phyloP scores from a whole-genome alignment of 176 grass and related monocot species.

The Canna indica region DNA sequence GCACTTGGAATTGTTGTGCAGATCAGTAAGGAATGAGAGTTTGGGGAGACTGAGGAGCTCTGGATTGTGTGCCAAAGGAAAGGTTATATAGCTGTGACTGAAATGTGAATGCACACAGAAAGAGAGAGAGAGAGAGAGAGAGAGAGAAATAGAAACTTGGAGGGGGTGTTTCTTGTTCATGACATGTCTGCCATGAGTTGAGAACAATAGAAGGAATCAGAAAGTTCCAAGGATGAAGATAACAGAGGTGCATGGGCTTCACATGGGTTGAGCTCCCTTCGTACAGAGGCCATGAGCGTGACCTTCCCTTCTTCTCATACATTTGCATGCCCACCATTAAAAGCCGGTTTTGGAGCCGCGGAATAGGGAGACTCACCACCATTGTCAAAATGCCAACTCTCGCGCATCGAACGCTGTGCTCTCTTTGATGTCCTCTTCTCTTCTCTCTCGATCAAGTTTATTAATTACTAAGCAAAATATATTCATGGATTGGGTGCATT shows the following conservation, averaged over 20 bases:
- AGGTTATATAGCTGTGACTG: too few relatives aligned
- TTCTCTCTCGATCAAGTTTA: not conserved
- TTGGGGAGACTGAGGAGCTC: too few relatives aligned
- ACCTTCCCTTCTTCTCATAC: conserved; percentile 13
- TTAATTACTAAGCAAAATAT: not conserved
- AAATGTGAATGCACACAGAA: too few relatives aligned
- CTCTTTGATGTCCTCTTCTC: not conserved
- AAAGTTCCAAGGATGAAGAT: not conserved
- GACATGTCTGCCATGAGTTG: not conserved
- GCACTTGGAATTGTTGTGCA: too few relatives aligned
- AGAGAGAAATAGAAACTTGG: not conserved
- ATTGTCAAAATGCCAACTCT: not conserved
- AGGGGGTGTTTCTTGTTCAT: not conserved
- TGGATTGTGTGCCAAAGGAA: too few relatives aligned
- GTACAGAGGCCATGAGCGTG: not conserved
- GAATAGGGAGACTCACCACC: not conserved
- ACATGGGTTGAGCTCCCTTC: not conserved
- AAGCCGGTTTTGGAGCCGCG: conserved; percentile 21
- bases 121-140: too few relatives aligned
- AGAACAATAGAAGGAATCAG: not conserved
- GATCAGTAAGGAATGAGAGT: too few relatives aligned
- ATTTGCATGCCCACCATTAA: conserved; percentile 3
- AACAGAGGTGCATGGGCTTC: not conserved
- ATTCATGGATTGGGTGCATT: not conserved
- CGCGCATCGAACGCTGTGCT: not conserved